Base-by-base conservation (phyloP, 2,329 filamentous ascomycete species). In the Nakataea oryzae region DNA sequence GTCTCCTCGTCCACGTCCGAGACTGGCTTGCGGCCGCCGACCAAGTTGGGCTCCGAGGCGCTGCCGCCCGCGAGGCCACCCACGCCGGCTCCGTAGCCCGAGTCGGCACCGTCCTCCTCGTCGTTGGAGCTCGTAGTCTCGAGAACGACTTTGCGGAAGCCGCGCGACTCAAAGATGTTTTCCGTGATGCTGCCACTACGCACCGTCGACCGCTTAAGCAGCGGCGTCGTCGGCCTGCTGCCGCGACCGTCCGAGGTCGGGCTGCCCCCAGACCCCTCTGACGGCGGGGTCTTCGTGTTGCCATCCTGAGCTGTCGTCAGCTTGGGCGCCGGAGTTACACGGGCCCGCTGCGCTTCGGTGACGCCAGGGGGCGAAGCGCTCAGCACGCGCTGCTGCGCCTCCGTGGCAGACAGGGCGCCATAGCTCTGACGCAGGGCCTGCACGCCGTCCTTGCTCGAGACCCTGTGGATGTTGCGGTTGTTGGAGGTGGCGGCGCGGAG, bases 111-210 rank as follows among this genome's bases (percentile, higher is more conserved):
- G 60, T 26, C 62, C 26, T 66, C 73, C 3, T 74, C 70, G 3
- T 75, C 72, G 12, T 69, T 68, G 14, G 73, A 73, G 63, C 70
- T 73, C 2, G 66, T 70, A 8, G 72, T 74, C 64, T 75, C 73
- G 14, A 93, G 78, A 1, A 93, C 84, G 57, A 91, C 84, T 74
- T 93, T 93, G 65, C 85, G 84, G 61, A 92, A 81, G 2, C 90
- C 90, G 62, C 87, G 85, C 2, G 87, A 79, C 69, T 93, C 87
- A 62, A 92, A 77, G n/a, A 90, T 78, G 64, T 89, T 90, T 73
- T 93, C 89, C 0, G 89, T 91, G 67, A 93, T 91, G 70, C 87
- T 90, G 30, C 90, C 89, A 67, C 86, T 90, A 62, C 88, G 81
- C 7, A 86, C 86, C 5, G 79, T 77, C 34, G 68, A 68, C 24